Evolutionary conservation across 2,329 filamentous ascomycete species (phyloP), one percentile per base, ranked within the genome.

Genomic region (Botrytis porri): DNA sequence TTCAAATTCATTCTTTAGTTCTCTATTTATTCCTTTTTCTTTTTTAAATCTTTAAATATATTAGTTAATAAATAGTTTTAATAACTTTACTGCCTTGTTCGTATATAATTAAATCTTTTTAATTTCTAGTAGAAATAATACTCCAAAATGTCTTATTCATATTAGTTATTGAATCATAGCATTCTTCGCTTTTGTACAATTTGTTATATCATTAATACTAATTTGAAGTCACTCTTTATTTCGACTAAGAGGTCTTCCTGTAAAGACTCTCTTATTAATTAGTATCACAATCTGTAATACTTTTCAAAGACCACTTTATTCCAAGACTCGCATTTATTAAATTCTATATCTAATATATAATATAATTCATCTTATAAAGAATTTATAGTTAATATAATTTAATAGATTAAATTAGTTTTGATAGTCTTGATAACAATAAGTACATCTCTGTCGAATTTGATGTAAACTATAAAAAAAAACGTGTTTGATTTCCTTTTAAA

Each of bases 321-420:
- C 57, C 67, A 70, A 69, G 83, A 82, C 9, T 76, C 61, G 45
- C 75, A 74, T 1, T 61, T 9, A 7, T 78, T 78, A n/a, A 80
- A n/a, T 60, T 77, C 77, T 25, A 74, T 73, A n/a, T 78, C 70
- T 16, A 78, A 39, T 1, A 72, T 73, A 69, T 76, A 78, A 25
- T 57, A 45, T 14, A 77, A 62, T 64, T 80, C 79, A n/a, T 79
- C 78, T 75, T 79, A 75, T 1, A 80, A 61, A 35, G 71, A 70
- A 62, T 71, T 63, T 0, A 79, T 51, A 22, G 74, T 73, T 20
- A 64, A 73, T 18, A 73, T 73, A 35, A 79, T 73, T 37, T 78
- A 73, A 20, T 76, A 74, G 4, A 75, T 79, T 9, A 80, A 74
- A 61, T 80, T 77, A 32, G 69, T 39, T 25, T 77, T 79, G n/a